These are phyloP conservation scores for Calonectria honghensis DNA, from an alignment of 2,329 filamentous ascomycete genomes.

Conservation along the genomic window DNA sequence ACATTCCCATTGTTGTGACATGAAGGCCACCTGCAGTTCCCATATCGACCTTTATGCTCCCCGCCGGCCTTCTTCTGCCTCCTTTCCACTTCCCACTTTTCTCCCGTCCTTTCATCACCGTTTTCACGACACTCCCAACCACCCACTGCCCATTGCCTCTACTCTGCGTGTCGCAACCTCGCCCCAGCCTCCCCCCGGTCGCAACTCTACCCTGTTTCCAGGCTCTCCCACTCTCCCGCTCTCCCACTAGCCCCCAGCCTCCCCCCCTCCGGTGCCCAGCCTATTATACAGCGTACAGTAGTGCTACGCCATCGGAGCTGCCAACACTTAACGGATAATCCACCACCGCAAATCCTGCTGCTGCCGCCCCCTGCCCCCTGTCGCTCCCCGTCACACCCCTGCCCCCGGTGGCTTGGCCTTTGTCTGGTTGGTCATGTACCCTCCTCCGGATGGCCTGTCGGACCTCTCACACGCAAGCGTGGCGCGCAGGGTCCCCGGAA, in stretches of 20 bases:
- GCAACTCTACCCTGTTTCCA: conserved; percentile 18
- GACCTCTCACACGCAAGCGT: conserved; percentile 20
- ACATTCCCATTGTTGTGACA: conserved; percentile 27
- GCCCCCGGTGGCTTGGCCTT: conserved; percentile 13
- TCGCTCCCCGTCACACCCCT: conserved; percentile 13
- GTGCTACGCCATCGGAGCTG: conserved; percentile 35
- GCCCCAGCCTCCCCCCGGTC: conserved; percentile 26
- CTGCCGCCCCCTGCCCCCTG: conserved; percentile 34
- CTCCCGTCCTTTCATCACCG: conserved; percentile 2
- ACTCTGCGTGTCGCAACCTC: conserved; percentile 14
- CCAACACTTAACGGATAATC: conserved; percentile 35
- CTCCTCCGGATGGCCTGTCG: conserved; percentile 27
- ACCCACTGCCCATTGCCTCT: not conserved
- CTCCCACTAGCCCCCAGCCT: conserved; percentile 1
- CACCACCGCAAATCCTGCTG: conserved; percentile 17
- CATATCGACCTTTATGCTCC: conserved; percentile 25
- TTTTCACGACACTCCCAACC: conserved; percentile 8
- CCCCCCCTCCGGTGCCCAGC: conserved; percentile 1
- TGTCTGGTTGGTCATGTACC: conserved; percentile 13
- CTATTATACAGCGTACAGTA: conserved; percentile 32
- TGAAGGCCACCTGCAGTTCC: not conserved
- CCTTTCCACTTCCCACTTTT: conserved; percentile 14
- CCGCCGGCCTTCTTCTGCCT: conserved; percentile 3
- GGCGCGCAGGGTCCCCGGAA: conserved; percentile 29
- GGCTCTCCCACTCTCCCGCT: not conserved